Evolutionary conservation across 2,329 filamentous ascomycete species (phyloP).

Genomic region (Xylaria sp.): DNA sequence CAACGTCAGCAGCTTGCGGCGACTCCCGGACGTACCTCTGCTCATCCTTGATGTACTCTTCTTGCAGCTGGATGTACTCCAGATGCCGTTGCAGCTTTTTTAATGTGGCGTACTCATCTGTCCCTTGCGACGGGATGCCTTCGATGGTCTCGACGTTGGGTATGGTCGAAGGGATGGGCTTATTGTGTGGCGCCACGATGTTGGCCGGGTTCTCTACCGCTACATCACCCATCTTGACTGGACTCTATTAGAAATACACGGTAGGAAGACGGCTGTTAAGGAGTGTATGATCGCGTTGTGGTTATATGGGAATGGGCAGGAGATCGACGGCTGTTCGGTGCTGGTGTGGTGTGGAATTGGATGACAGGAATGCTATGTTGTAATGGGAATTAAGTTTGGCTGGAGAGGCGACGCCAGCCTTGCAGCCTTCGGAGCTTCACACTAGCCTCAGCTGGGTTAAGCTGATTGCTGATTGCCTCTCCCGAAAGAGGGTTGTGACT

Average conservation of each 20-base stretch:
- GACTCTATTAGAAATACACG: conserved; percentile 9
- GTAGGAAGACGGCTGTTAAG: not conserved
- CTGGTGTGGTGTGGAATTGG: conserved; percentile 19
- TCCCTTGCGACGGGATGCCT: conserved; percentile 80
- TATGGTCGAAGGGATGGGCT: conserved; percentile 80
- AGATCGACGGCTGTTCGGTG: not conserved
- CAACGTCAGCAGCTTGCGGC: not conserved
- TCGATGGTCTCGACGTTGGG: conserved; percentile 92
- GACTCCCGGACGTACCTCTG: conserved; percentile 71
- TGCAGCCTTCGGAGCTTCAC: conserved; percentile 43
- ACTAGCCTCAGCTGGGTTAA: conserved; percentile 17
- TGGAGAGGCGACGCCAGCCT: conserved; percentile 46
- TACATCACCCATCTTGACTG: conserved; percentile 80
- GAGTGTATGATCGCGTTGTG: not conserved
- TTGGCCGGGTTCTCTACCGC: conserved; percentile 83
- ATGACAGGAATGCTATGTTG: conserved; percentile 13
- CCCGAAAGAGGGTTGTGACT: not conserved
- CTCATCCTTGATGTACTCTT: conserved; percentile 99
- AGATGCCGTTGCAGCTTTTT: conserved; percentile 97
- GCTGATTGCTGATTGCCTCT: not conserved
- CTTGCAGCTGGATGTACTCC: conserved; percentile 98
- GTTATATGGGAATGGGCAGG: not conserved
- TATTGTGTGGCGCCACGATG: conserved; percentile 81
- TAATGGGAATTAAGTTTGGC: conserved; percentile 1
- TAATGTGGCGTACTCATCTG: conserved; percentile 92